Percentiles rank a stretch among this genome's conserved stretches.
Conservation (phyloP, 768 basidiomycete genomes). For the Lactarius hatsudake region DNA sequence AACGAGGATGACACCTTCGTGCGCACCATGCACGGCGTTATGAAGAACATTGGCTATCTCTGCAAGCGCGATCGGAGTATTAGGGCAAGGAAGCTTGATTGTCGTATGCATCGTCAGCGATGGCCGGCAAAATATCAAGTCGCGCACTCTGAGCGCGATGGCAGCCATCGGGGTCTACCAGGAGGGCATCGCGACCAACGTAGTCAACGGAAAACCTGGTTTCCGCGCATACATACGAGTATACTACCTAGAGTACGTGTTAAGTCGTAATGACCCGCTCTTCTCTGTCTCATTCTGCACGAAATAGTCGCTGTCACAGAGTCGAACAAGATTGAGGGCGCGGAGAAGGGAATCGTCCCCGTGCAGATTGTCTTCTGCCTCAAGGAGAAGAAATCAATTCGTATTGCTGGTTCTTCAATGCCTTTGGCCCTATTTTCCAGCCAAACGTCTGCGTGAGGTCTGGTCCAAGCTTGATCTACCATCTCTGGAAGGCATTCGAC, state of each 20-base stretch:
- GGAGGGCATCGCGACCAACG: constrained; percentile 86
- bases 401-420: constrained; percentile 94
- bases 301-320: constrained; percentile 75
- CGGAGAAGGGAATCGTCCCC: constrained; percentile 78
- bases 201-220: constrained; percentile 82
- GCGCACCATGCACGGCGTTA: no score
- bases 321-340: constrained; percentile 75
- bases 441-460: constrained; percentile 93
- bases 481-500: constrained; percentile 76
- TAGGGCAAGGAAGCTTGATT: constrained; percentile 72
- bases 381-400: constrained; percentile 90
- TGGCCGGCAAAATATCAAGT: no score
- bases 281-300: not conserved
- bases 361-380: constrained; percentile 77
- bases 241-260: constrained; percentile 84
- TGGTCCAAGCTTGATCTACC: constrained; percentile 85
- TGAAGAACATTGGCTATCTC: no score
- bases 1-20: no score
- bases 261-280: not conserved
- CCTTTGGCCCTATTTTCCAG: constrained; percentile 75
- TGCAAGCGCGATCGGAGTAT: constrained; percentile 31
- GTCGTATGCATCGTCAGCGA: no score
- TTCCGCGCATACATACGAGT: constrained; percentile 88
- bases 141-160: not conserved
- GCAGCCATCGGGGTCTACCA: constrained; percentile 95